Percentiles rank a stretch among this genome's conserved stretches.
Conservation (phyloP, 176 grass and related monocot species). For the Chrysopogon serrulatus region DNA sequence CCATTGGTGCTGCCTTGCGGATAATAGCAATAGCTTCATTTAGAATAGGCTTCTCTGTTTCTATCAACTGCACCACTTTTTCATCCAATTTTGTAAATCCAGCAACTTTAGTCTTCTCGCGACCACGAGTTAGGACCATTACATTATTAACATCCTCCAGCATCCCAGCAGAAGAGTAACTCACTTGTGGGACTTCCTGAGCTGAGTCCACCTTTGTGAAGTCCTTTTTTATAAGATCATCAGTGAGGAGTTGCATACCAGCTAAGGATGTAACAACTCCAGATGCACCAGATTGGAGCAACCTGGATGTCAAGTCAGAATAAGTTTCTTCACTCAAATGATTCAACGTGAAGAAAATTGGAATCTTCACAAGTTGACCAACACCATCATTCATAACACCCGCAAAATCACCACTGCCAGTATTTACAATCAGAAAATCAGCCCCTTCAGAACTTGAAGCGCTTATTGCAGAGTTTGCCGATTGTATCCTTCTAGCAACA, state of each 20-base stretch:
- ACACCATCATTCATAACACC: conserved; percentile 30
- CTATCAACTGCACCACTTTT: conserved; percentile 60
- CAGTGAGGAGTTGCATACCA: conserved; percentile 42
- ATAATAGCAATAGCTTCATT: conserved; percentile 72
- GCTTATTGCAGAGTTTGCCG: conserved; percentile 55
- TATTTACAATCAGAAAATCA: conserved; percentile 87
- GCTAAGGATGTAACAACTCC: conserved; percentile 66
- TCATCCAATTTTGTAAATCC: conserved; percentile 90
- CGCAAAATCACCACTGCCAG: conserved; percentile 14
- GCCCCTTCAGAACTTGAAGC: conserved; percentile 84
- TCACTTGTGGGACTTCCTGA: conserved; percentile 27
- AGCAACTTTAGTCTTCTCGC: conserved; percentile 52
- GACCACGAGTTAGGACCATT: conserved; percentile 36
- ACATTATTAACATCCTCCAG: conserved; percentile 45
- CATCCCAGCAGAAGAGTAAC: conserved; percentile 36
- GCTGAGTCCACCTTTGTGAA: conserved; percentile 43
- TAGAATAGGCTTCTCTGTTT: conserved; percentile 64
- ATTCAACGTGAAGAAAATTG: conserved; percentile 61
- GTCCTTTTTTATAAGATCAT: conserved; percentile 53
- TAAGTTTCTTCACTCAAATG: conserved; percentile 38
- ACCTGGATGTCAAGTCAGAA: conserved; percentile 55
- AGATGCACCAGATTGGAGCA: conserved; percentile 74
- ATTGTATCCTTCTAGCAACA: conserved; percentile 74
- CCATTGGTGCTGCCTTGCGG: conserved; percentile 90
- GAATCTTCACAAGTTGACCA: conserved; percentile 68